Conservation (phyloP, 495 filamentous ascomycete species). For the Aspergillus affinis region DNA sequence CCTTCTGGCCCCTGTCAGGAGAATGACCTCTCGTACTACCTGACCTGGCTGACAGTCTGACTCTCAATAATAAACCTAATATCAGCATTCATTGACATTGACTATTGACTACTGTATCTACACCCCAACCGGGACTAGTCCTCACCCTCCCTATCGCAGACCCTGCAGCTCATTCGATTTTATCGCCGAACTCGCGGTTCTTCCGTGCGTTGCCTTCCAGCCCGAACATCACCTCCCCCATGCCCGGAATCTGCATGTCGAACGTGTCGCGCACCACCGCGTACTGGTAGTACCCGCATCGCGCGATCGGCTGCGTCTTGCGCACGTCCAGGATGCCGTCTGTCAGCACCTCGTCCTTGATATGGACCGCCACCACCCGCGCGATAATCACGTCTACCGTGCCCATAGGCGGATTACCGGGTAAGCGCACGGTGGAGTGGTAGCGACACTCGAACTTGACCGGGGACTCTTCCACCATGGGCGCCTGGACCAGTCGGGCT, state of each 20-base stretch:
- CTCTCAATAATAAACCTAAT: too few species aligned
- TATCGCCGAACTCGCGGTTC: constrained; percentile 12
- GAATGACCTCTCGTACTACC: too few species aligned
- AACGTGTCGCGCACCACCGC: constrained; percentile 50
- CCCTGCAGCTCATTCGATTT: not conserved
- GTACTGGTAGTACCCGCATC: constrained; percentile 60
- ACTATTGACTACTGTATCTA: too few species aligned
- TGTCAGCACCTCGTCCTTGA: constrained; percentile 50
- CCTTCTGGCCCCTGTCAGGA: not conserved
- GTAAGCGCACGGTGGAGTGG: constrained; percentile 50
- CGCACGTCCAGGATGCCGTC: constrained; percentile 52
- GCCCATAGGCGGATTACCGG: constrained; percentile 54
- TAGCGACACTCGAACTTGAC: constrained; percentile 58
- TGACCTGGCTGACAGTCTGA: too few species aligned
- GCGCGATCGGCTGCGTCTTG: constrained; percentile 57
- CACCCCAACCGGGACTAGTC: too few species aligned
- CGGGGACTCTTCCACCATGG: constrained; percentile 52
- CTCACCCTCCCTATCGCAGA: not conserved
- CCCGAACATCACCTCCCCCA: constrained; percentile 35
- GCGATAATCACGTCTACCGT: constrained; percentile 56
- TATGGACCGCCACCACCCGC: constrained; percentile 55
- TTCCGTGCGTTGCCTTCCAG: constrained; percentile 22
- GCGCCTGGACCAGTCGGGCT: constrained; percentile 36
- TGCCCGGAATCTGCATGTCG: constrained; percentile 49
- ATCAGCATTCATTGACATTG: too few species aligned